These are phyloP conservation scores for Sporothrix curviconia DNA, from an alignment of 2,329 filamentous ascomycete species.

Conservation along the genomic window DNA sequence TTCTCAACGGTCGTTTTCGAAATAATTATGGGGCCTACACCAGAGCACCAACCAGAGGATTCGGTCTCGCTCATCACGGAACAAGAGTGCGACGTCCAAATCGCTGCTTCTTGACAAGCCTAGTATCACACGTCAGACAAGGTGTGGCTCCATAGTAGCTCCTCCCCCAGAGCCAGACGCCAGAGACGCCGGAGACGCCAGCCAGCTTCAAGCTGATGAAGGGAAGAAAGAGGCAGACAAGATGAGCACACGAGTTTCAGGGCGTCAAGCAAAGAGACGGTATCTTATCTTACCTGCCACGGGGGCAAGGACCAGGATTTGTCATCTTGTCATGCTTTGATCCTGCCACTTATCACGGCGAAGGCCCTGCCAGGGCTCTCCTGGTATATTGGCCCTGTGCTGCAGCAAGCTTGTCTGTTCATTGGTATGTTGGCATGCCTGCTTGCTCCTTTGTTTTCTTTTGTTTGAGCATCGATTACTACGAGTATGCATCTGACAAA, in stretches of 20 bases:
- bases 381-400: no score
- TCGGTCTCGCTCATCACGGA: conserved; percentile 29
- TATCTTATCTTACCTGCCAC: no score
- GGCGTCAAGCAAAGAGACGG: not conserved
- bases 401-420: no score
- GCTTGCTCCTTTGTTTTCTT: not conserved
- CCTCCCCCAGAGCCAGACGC: not conserved
- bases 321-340: not conserved
- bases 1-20: conserved; percentile 39
- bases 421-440: not conserved
- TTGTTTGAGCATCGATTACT: not conserved
- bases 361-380: no score
- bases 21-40: conserved; percentile 39
- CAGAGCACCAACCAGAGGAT: conserved; percentile 45
- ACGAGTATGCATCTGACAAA: not conserved
- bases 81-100: conserved; percentile 14
- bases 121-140: not conserved
- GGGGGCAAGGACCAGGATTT: conserved; percentile 9
- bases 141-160: not conserved
- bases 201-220: not conserved
- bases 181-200: not conserved
- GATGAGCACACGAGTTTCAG: not conserved
- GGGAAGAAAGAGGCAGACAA: not conserved
- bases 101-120: conserved; percentile 13
- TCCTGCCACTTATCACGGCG: not conserved